Evolutionary conservation across 805 yeast species (phyloP).

Genomic region (Kluyveromyces starmeri): DNA sequence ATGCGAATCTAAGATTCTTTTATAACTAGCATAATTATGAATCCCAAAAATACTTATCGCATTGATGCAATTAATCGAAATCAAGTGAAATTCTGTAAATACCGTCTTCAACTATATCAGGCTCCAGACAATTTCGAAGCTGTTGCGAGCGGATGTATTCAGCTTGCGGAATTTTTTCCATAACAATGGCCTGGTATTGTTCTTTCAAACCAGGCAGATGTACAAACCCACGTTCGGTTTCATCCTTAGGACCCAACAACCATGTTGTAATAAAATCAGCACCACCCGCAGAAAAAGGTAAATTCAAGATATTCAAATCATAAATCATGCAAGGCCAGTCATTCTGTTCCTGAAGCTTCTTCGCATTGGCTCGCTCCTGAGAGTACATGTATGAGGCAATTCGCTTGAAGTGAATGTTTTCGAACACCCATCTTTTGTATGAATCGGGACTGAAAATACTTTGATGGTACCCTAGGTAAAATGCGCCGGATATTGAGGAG

Average conservation of each 20-base stretch:
- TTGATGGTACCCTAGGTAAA: background rate
- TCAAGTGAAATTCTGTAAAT: no score
- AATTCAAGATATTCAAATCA: slow-evolving; percentile 1
- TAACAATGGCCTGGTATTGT: slow-evolving; percentile 1
- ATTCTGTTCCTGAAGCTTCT: background rate
- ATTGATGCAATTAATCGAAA: no score
- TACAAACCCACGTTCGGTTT: background rate
- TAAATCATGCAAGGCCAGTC: slow-evolving; percentile 4
- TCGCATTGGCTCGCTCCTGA: background rate
- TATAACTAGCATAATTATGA: no score
- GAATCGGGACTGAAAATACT: background rate
- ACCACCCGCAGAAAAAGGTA: background rate
- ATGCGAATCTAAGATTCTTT: no score
- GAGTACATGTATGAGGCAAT: slow-evolving; percentile 1
- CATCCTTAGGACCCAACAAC: background rate
- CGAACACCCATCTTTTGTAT: background rate
- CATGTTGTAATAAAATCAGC: slow-evolving; percentile 1
- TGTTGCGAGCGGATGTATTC: background rate
- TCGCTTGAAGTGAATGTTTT: slow-evolving; percentile 1
- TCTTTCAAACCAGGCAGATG: slow-evolving; percentile 2
- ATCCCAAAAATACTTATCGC: no score
- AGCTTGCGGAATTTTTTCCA: background rate
- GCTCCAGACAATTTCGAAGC: no score
- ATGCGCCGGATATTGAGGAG: background rate
- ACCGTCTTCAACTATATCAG: no score